Percentiles rank a stretch among this genome's conserved stretches.
Evolutionary conservation across 257 asterid species (phyloP).

Genomic region (Petunia axillaris): DNA sequence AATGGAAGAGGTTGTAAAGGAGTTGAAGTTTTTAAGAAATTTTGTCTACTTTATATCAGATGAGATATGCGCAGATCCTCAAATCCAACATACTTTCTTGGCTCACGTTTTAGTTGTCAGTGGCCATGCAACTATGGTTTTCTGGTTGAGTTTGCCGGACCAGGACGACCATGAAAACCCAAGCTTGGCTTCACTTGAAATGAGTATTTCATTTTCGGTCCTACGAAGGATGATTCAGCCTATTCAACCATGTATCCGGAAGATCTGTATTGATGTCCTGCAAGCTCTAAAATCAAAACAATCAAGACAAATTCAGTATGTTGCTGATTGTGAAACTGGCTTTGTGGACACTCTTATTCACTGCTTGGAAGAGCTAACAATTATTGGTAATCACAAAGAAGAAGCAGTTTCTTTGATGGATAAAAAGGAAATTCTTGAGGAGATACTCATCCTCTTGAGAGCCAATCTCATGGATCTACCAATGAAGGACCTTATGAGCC

Average conservation of each 20-base stretch:
- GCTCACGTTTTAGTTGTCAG: conserved; percentile 3
- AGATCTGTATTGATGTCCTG: neutral
- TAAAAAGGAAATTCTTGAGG: neutral
- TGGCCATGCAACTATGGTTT: neutral
- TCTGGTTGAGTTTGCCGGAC: neutral
- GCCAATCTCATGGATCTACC: neutral
- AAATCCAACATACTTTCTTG: neutral
- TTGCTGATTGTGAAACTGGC: neutral
- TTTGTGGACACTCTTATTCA: neutral
- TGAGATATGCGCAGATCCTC: conserved; percentile 1
- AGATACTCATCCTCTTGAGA: neutral
- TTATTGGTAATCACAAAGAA: neutral
- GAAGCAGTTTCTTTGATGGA: no score
- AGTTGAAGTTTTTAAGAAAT: neutral
- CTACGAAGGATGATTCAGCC: neutral
- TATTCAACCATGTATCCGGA: neutral
- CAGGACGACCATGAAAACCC: neutral
- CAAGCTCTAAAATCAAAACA: neutral
- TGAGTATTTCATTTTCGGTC: neutral
- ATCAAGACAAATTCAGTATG: neutral
- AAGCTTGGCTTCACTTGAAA: neutral
- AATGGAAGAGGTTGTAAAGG: neutral
- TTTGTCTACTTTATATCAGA: neutral
- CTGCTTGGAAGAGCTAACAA: neutral
- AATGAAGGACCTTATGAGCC: neutral